Evolutionary conservation across 2,329 filamentous ascomycete genomes (phyloP).

Genomic region (Fusarium ambrosium): DNA sequence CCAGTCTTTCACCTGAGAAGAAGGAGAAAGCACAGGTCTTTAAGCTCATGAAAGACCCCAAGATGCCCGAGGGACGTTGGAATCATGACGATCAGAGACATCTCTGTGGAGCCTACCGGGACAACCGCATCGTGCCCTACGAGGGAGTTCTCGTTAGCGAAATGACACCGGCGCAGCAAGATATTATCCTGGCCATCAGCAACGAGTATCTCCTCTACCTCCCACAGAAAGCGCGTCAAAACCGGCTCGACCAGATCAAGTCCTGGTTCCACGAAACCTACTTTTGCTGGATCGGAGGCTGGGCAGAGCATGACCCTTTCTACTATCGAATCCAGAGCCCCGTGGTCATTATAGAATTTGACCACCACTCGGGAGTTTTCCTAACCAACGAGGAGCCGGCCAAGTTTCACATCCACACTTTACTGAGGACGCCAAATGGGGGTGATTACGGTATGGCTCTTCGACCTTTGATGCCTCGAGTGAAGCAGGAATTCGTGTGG

Average conservation of each 20-base stretch:
- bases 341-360: constrained; percentile 81
- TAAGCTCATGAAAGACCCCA: constrained; percentile 70
- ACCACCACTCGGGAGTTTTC: constrained; percentile 84
- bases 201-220: constrained; percentile 78
- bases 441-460: constrained; percentile 79
- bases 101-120: constrained; percentile 77
- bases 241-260: constrained; percentile 68
- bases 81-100: constrained; percentile 86
- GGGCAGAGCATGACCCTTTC: constrained; percentile 68
- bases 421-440: constrained; percentile 78
- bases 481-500: constrained; percentile 46
- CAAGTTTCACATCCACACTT: constrained; percentile 77
- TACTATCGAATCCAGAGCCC: constrained; percentile 85
- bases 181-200: constrained; percentile 69
- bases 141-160: constrained; percentile 72
- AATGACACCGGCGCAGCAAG: constrained; percentile 63
- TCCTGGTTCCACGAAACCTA: constrained; percentile 76
- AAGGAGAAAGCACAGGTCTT: constrained; percentile 65
- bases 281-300: constrained; percentile 82
- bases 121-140: constrained; percentile 80
- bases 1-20: constrained; percentile 63
- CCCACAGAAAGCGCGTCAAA: constrained; percentile 66
- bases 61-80: constrained; percentile 78
- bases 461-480: constrained; percentile 52
- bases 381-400: constrained; percentile 78